Evolutionary conservation across 352 stramenopile species (phyloP).

Genomic region (Blastocystis sp.): DNA sequence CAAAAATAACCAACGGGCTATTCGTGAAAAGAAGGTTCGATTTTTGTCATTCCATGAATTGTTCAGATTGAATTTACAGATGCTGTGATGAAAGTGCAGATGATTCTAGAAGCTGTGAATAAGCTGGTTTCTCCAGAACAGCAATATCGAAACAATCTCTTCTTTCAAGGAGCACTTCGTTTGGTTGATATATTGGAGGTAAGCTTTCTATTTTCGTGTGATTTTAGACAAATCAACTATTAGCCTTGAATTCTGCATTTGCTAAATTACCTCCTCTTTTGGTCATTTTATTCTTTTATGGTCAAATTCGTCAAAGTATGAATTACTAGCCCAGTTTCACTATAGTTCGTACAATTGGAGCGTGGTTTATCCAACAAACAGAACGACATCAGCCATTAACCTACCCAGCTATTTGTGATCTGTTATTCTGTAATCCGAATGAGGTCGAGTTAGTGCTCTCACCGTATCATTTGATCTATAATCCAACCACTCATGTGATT

Average conservation of each 20-base stretch:
- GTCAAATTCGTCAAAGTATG: background rate
- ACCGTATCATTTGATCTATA: background rate
- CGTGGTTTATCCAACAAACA: background rate
- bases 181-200: constrained; percentile 19
- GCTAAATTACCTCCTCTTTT: background rate
- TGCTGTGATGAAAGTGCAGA: background rate
- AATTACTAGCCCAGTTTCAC: background rate
- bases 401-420: background rate
- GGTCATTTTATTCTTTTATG: constrained; percentile 44
- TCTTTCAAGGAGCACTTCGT: background rate
- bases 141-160: background rate
- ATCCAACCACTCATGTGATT: background rate
- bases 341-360: background rate
- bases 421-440: background rate
- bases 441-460: background rate
- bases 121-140: background rate
- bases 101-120: background rate
- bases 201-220: background rate
- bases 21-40: background rate
- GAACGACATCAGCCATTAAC: background rate
- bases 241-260: background rate
- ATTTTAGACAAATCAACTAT: background rate
- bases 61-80: constrained; percentile 12
- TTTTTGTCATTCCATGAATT: background rate
- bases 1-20: background rate